A percentile compares a stretch with the other conserved stretches of the same genome.
Evolutionary conservation across 352 stramenopile genomes (phyloP).

Genomic region (Phytophthora fragariaefolia): DNA sequence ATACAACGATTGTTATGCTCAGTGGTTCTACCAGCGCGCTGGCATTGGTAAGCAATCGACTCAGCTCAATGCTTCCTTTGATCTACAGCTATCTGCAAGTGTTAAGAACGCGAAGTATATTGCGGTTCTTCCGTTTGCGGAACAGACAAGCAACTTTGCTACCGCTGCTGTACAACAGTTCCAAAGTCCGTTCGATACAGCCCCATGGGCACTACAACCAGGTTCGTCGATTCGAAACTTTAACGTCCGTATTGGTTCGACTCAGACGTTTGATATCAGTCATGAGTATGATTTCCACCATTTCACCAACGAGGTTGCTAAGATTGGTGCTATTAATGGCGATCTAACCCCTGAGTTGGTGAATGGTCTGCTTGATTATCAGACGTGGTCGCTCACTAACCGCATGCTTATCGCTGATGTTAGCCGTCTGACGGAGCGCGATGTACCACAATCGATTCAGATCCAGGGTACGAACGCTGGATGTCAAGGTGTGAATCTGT

Average conservation of each 20-base stretch:
- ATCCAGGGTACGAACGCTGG: slow-evolving; percentile 22
- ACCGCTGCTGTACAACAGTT: background rate
- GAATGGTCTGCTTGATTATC: slow-evolving; percentile 36
- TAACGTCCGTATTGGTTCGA: slow-evolving; percentile 16
- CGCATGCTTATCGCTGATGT: slow-evolving; percentile 26
- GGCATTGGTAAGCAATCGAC: slow-evolving; percentile 2
- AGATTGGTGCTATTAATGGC: slow-evolving; percentile 35
- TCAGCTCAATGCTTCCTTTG: slow-evolving; percentile 7
- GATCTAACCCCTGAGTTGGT: slow-evolving; percentile 20
- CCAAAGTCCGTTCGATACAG: background rate
- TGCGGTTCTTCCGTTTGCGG: background rate
- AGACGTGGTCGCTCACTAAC: slow-evolving; percentile 26
- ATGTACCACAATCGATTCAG: slow-evolving; percentile 29
- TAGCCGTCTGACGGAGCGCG: slow-evolving; percentile 8
- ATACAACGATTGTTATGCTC: slow-evolving; percentile 13
- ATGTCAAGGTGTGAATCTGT: slow-evolving; percentile 25
- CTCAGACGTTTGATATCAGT: slow-evolving; percentile 24
- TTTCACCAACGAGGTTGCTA: slow-evolving; percentile 26
- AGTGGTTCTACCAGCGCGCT: slow-evolving; percentile 15
- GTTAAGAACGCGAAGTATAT: slow-evolving; percentile 16
- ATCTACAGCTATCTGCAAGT: slow-evolving; percentile 8
- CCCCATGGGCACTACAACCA: background rate
- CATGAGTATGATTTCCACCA: slow-evolving; percentile 30
- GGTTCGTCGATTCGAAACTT: background rate
- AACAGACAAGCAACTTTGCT: background rate